Evolutionary conservation across 139 green algal genomes (phyloP).

Genomic region (Desmodesmus armatus): DNA sequence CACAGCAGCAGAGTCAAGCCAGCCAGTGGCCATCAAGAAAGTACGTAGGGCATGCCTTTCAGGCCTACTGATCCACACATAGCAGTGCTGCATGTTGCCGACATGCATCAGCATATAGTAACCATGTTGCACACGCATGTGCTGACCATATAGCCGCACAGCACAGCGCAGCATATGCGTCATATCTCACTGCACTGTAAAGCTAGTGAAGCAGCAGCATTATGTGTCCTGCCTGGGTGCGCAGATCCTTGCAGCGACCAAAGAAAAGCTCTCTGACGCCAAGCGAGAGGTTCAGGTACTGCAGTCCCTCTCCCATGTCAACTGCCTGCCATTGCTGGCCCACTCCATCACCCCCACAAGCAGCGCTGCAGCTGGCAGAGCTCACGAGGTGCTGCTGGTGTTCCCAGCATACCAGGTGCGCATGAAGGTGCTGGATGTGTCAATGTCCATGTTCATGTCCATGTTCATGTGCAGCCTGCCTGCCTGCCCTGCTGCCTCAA

Average conservation of each 20-base stretch:
- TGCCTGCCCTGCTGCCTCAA: too few relatives aligned
- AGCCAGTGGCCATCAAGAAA: slow-evolving; percentile 58
- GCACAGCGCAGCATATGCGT: background rate
- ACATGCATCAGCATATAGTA: background rate
- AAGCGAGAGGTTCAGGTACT: slow-evolving; percentile 65
- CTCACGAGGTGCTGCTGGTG: slow-evolving; percentile 39
- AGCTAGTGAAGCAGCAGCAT: background rate
- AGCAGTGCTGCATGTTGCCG: background rate
- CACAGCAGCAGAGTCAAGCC: slow-evolving; percentile 49
- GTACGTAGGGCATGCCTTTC: background rate
- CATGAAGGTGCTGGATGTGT: background rate
- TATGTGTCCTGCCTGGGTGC: too few relatives aligned
- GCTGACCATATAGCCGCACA: background rate
- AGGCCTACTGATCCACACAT: background rate
- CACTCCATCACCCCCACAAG: slow-evolving; percentile 12
- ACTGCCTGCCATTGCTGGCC: slow-evolving; percentile 76
- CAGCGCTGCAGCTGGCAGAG: background rate
- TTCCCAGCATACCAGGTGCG: slow-evolving; percentile 54
- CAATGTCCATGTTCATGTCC: background rate
- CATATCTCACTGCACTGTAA: background rate
- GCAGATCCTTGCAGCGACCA: slow-evolving; percentile 62
- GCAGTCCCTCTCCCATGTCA: slow-evolving; percentile 64
- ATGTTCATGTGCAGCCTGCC: too few relatives aligned
- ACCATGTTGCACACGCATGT: too few relatives aligned
- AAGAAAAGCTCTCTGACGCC: slow-evolving; percentile 56